Conservation (phyloP, 1,284 basidiomycete species). For the Polyporus tsugae region DNA sequence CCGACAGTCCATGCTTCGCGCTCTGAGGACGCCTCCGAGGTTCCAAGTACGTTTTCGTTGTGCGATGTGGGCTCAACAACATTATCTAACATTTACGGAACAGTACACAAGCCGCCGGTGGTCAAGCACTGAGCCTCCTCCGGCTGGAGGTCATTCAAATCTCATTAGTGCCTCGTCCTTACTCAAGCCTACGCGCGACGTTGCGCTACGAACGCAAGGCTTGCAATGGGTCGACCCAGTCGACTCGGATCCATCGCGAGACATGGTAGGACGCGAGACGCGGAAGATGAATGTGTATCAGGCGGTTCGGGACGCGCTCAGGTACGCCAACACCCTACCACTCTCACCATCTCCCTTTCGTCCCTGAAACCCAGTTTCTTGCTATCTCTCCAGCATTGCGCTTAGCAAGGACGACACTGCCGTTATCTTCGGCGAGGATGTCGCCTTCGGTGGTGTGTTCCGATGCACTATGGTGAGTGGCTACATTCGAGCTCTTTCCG, state of each 20-base stretch:
- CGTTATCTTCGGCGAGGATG: slow-evolving; percentile 93
- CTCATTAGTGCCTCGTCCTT: slow-evolving; percentile 72
- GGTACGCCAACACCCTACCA: slow-evolving; percentile 50
- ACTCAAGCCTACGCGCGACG: slow-evolving; percentile 69
- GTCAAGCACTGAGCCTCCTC: slow-evolving; percentile 68
- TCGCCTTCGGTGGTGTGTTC: slow-evolving; percentile 94
- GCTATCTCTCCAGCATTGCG: slow-evolving; percentile 66
- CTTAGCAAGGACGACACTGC: slow-evolving; percentile 87
- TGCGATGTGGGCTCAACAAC: slow-evolving; percentile 7
- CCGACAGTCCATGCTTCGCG: slow-evolving; percentile 25
- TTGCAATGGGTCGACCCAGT: slow-evolving; percentile 76
- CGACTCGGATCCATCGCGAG: slow-evolving; percentile 48
- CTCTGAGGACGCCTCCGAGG: slow-evolving; percentile 28
- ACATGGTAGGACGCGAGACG: slow-evolving; percentile 80
- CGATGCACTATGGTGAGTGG: slow-evolving; percentile 79
- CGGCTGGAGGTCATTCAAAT: slow-evolving; percentile 77
- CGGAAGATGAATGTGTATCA: slow-evolving; percentile 93
- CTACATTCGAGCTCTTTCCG: neutral
- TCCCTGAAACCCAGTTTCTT: slow-evolving; percentile 2
- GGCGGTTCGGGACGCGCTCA: slow-evolving; percentile 88
- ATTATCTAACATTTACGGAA: slow-evolving; percentile 5
- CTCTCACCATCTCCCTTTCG: slow-evolving; percentile 19
- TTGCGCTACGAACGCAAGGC: slow-evolving; percentile 76
- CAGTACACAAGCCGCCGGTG: slow-evolving; percentile 46
- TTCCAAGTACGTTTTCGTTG: slow-evolving; percentile 26